Evolutionary conservation across 768 basidiomycete species (phyloP).

Genomic region (Hysterangium stoloniferum): DNA sequence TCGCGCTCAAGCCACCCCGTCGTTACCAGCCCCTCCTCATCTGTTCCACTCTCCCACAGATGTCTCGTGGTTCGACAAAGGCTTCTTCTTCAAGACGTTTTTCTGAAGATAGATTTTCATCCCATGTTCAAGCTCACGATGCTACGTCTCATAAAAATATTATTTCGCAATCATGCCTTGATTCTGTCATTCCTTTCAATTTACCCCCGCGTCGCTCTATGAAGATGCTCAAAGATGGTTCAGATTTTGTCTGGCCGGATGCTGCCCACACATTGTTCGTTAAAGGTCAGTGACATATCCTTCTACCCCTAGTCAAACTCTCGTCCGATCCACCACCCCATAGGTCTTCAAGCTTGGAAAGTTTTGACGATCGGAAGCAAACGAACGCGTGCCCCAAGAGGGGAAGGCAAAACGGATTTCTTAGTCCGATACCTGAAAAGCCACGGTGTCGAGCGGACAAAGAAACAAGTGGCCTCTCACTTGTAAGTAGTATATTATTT

Average conservation of each 20-base stretch:
- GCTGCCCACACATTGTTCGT: slow-evolving; percentile 70
- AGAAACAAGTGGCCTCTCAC: slow-evolving; percentile 88
- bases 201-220: slow-evolving; percentile 12
- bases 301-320: slow-evolving; percentile 2
- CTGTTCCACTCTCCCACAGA: not conserved
- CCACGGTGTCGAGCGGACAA: slow-evolving; percentile 61
- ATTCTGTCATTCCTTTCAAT: slow-evolving; percentile 9
- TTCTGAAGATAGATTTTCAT: not conserved
- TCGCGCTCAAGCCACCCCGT: not conserved
- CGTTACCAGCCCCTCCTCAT: not conserved
- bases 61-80: not conserved
- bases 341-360: slow-evolving; percentile 11
- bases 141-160: too few species aligned
- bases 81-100: not conserved
- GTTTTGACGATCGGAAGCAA: slow-evolving; percentile 7
- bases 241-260: slow-evolving; percentile 77
- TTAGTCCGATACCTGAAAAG: slow-evolving; percentile 74
- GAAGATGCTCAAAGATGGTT: slow-evolving; percentile 78
- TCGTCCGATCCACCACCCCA: slow-evolving; percentile 6
- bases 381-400: slow-evolving; percentile 10
- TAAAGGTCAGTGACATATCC: slow-evolving; percentile 39
- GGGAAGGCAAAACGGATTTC: slow-evolving; percentile 74
- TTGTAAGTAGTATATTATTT: slow-evolving; percentile 53
- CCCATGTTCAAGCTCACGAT: not conserved
- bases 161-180: slow-evolving; percentile 6